Base-by-base conservation (phyloP, 2,329 filamentous ascomycete genomes). In the Colletotrichum cereale region DNA sequence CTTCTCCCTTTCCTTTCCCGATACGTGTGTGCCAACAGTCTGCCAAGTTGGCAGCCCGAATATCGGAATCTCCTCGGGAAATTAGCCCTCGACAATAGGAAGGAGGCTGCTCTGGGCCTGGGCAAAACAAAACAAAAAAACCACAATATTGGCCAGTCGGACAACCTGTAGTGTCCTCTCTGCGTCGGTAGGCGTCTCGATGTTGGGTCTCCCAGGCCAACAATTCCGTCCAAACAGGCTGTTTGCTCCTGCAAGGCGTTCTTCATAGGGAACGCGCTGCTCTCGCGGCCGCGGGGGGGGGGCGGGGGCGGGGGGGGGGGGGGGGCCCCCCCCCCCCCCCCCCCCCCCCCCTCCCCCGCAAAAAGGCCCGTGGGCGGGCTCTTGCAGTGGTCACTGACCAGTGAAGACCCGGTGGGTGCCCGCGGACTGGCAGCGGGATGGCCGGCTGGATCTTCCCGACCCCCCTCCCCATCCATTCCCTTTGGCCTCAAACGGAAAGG, bases 361-460 rank as follows among this genome's bases (percentile, higher is more conserved):
- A 58, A 58, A 58, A 42, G 40, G 62, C 38, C 66, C 26, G 61
- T 69, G 66, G 44, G 60, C 34, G 53, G 53, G 60, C 42, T 50
- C 47, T 62, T 11, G 14, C 36, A 21, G n/a, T 5, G 4, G 4
- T 4, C 31, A 34, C 31, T 34, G 31, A 4, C 8, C 31, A 47
- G 16, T 47, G 26, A 36, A 34, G 36, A 18, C n/a, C 40, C 12
- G 38, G 24, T 5, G 31, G 34, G 48, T 63, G 61, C n/a, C 36
- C 18, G 61, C 47, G 36, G 34, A 36, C 40, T 62, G 47, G 56
- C 64, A 38, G 53, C 61, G 67, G 67, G 63, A 71, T 48, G 48
- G 38, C 55, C 67, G 55, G 66, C 38, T 70, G 44, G 38, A 70
- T 70, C 67, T 70, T 55, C 55, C 53, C 67, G 67, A 70, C 52